These are phyloP conservation scores for Microdochium bolleyi DNA, from an alignment of 2,329 filamentous ascomycete genomes.

Conservation along the genomic window DNA sequence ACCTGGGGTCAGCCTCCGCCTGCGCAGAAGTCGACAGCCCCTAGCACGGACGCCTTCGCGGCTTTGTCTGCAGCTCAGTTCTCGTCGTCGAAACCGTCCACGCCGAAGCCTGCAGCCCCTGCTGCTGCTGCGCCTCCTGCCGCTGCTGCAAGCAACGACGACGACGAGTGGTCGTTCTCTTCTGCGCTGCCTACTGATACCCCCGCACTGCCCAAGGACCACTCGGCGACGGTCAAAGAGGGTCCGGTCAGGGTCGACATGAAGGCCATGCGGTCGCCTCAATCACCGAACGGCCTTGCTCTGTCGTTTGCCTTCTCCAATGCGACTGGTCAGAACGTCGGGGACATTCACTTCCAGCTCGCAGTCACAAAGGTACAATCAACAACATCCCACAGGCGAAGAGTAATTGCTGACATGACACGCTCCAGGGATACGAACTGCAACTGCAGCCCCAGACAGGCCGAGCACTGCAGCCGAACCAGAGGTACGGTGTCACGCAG, in stretches of 20 bases:
- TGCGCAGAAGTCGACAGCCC: conserved; percentile 42
- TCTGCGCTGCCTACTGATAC: conserved; percentile 66
- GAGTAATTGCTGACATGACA: conserved; percentile 2
- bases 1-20: conserved; percentile 42
- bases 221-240: conserved; percentile 61
- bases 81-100: conserved; percentile 23
- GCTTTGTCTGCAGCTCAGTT: conserved; percentile 34
- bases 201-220: conserved; percentile 46
- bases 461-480: conserved; percentile 65
- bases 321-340: conserved; percentile 60
- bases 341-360: conserved; percentile 80
- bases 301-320: conserved; percentile 82
- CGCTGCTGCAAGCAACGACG: conserved; percentile 40
- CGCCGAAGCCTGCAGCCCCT: conserved; percentile 19
- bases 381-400: neutral
- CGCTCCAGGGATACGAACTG: conserved; percentile 63
- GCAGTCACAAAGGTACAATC: conserved; percentile 79
- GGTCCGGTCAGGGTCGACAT: conserved; percentile 67
- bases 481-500: conserved; percentile 70
- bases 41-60: conserved; percentile 45
- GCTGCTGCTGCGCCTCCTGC: conserved; percentile 14
- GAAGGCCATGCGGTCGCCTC: conserved; percentile 52
- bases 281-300: conserved; percentile 49
- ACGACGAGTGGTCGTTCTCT: conserved; percentile 92
- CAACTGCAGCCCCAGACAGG: conserved; percentile 81